Evolutionary conservation across 345 rosid genomes (phyloP).

Genomic region (Linum lewisii): DNA sequence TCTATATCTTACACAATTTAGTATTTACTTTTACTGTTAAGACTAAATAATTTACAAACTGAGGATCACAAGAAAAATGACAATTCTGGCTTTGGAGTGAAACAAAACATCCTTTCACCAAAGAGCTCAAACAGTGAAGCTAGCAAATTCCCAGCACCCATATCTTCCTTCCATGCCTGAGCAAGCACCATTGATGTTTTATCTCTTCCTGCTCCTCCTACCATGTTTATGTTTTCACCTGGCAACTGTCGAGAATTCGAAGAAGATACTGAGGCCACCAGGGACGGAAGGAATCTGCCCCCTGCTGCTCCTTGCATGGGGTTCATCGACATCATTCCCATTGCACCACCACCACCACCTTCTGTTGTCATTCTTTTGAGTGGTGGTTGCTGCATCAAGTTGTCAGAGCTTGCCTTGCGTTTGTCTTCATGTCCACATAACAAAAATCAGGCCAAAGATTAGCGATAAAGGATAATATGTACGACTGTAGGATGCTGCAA

Average conservation of each 20-base stretch:
- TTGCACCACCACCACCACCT: constrained; percentile 11
- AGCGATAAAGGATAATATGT: background rate
- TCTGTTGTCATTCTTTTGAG: constrained; percentile 49
- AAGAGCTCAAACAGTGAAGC: constrained; percentile 50
- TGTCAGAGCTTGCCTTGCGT: constrained; percentile 64
- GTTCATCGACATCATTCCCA: constrained; percentile 41
- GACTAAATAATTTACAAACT: too few relatives aligned
- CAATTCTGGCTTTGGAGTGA: constrained; percentile 54
- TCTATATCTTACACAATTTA: too few relatives aligned
- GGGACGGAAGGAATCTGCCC: constrained; percentile 26
- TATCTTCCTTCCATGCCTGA: constrained; percentile 58
- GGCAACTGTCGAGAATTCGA: constrained; percentile 31
- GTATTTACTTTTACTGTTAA: too few relatives aligned
- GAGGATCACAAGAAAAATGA: constrained; percentile 46
- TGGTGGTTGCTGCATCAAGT: constrained; percentile 56
- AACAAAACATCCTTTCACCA: constrained; percentile 60
- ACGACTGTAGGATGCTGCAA: background rate
- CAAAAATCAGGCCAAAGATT: constrained; percentile 1
- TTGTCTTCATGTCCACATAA: constrained; percentile 40
- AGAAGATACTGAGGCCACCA: constrained; percentile 27
- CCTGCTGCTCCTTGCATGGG: constrained; percentile 49
- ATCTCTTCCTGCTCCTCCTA: constrained; percentile 18
- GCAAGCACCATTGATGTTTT: constrained; percentile 40
- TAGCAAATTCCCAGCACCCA: constrained; percentile 44
- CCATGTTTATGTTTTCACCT: constrained; percentile 26